phyloP scores from a whole-genome alignment of 2,329 filamentous ascomycete species.

The Diaporthe vaccinii region DNA sequence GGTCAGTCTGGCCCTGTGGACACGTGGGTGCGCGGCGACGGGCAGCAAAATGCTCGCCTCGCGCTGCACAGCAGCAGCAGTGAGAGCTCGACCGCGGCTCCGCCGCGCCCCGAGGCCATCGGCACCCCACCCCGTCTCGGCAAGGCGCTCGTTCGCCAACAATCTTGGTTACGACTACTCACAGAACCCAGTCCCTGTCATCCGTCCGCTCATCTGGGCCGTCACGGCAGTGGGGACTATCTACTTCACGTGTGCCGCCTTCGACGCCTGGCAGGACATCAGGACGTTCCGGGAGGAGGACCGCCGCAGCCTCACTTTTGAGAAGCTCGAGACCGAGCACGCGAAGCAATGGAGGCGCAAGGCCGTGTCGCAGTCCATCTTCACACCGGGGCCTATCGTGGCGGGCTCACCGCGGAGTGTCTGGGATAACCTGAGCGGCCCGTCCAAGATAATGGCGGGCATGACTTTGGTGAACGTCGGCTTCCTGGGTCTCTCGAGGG shows the following conservation, averaged over 20 bases:
- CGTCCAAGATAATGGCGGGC: slow-evolving; percentile 36
- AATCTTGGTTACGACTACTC: neutral
- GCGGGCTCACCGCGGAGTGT: slow-evolving; percentile 32
- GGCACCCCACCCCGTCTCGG: neutral
- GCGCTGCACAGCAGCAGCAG: neutral
- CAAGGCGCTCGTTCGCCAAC: slow-evolving; percentile 10
- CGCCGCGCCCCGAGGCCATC: neutral
- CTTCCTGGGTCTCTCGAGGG: slow-evolving; percentile 36
- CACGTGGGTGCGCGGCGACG: slow-evolving; percentile 3
- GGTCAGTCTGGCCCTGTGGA: slow-evolving; percentile 8
- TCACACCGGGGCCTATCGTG: slow-evolving; percentile 27
- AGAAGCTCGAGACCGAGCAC: slow-evolving; percentile 34
- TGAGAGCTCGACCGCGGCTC: slow-evolving; percentile 9
- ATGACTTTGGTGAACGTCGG: slow-evolving; percentile 42
- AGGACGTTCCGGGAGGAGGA: slow-evolving; percentile 14
- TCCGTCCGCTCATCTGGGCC: slow-evolving; percentile 44
- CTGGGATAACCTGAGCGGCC: slow-evolving; percentile 41
- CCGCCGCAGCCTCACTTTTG: slow-evolving; percentile 33
- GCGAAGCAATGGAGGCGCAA: neutral
- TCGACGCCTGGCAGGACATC: slow-evolving; percentile 32
- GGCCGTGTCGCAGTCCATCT: neutral
- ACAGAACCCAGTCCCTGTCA: slow-evolving; percentile 41
- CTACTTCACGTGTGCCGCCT: slow-evolving; percentile 36
- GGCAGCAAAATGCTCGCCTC: slow-evolving; percentile 14
- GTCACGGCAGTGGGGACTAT: slow-evolving; percentile 40